Conservation (phyloP, 2,329 filamentous ascomycete genomes). For the Verticillium alfalfae region DNA sequence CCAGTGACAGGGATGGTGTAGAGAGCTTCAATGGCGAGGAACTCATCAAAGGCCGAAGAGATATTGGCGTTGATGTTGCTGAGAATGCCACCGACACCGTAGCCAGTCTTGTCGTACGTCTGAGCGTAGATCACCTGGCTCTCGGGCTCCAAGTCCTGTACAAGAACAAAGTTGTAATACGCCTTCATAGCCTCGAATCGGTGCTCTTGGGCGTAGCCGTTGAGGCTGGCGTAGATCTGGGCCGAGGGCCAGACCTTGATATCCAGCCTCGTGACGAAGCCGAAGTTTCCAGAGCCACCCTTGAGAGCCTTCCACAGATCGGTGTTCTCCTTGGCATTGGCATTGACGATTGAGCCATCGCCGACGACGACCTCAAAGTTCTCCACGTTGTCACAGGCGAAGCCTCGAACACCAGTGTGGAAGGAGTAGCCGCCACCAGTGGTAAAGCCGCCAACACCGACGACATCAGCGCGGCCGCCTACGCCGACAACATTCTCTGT, state of each 20-base stretch:
- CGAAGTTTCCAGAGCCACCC: conserved; percentile 41
- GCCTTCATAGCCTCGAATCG: conserved; percentile 3
- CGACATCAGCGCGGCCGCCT: conserved; percentile 16
- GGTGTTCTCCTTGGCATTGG: conserved; percentile 24
- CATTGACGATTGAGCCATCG: conserved; percentile 32
- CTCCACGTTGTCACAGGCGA: conserved; percentile 32
- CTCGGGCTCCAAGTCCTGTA: conserved; percentile 3
- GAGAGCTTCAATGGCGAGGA: conserved; percentile 2
- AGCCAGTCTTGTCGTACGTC: not conserved
- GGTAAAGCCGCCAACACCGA: conserved; percentile 16
- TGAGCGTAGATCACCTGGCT: conserved; percentile 1
- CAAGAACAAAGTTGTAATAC: conserved; percentile 1
- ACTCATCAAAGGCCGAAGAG: conserved; percentile 2
- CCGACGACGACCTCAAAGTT: conserved; percentile 38
- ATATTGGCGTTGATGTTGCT: not conserved
- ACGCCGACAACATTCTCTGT: conserved; percentile 11
- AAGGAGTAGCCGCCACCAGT: conserved; percentile 21
- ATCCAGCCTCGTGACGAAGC: conserved; percentile 26
- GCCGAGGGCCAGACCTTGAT: conserved; percentile 1
- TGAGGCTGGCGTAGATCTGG: conserved; percentile 6
- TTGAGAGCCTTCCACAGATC: conserved; percentile 40
- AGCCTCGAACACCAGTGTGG: conserved; percentile 24
- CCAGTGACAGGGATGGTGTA: not conserved
- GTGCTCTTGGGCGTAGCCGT: not conserved
- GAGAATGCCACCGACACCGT: not conserved